phyloP scores from a whole-genome alignment of 169 alveolate species.

The Eimeria mitis region DNA sequence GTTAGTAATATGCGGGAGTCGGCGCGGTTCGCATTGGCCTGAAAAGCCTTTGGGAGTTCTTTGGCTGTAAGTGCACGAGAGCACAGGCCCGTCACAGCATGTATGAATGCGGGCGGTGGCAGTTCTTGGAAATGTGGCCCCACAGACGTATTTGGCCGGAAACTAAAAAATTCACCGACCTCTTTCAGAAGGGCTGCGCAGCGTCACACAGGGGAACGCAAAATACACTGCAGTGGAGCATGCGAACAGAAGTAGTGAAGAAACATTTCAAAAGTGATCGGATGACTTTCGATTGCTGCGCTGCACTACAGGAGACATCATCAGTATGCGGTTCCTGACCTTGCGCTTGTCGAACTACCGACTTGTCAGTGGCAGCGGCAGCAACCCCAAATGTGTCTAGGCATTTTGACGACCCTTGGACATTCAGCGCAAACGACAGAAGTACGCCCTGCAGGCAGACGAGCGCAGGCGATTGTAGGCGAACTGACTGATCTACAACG shows the following conservation, averaged over 20 bases:
- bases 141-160: background rate
- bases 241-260: background rate
- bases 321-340: background rate
- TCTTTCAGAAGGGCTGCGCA: constrained; percentile 41
- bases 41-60: constrained; percentile 67
- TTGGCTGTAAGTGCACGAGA: constrained; percentile 63
- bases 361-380: constrained; percentile 61
- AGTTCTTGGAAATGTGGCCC: background rate
- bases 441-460: constrained; percentile 28
- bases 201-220: background rate
- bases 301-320: background rate
- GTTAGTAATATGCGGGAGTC: constrained; percentile 54
- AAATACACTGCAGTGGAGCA: background rate
- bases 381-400: constrained; percentile 60
- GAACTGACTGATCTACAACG: background rate
- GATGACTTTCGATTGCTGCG: background rate
- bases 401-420: constrained; percentile 40
- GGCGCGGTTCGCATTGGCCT: constrained; percentile 54
- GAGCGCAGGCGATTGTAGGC: background rate
- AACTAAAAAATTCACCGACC: constrained; percentile 18
- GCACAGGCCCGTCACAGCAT: constrained; percentile 61
- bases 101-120: background rate
- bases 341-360: constrained; percentile 33
- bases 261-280: background rate
- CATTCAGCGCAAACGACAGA: constrained; percentile 40